A percentile compares a stretch with the other conserved stretches of the same genome.
Evolutionary conservation across 2,329 filamentous ascomycete genomes (phyloP).

Genomic region (Aspergillus udagawae): DNA sequence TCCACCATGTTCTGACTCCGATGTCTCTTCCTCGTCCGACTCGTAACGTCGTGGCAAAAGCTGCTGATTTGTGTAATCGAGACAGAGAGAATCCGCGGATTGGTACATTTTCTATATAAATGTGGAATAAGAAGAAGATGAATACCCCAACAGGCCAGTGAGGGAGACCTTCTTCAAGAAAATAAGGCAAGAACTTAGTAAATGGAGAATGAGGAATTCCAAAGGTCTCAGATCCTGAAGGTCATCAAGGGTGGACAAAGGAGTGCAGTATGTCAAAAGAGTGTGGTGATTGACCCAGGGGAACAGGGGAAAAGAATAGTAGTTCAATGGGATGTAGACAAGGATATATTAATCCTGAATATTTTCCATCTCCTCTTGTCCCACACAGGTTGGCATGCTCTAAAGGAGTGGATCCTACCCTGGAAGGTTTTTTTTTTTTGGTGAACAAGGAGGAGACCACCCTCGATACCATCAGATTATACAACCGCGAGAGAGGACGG

Average conservation of each 20-base stretch:
- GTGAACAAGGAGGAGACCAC: constrained; percentile 15
- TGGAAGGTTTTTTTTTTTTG: constrained; percentile 6
- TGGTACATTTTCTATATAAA: constrained; percentile 24
- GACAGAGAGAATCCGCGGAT: constrained; percentile 20
- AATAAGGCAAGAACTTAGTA: not conserved
- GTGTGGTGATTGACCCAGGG: constrained; percentile 6
- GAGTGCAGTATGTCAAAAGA: constrained; percentile 1
- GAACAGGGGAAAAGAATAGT: constrained; percentile 1
- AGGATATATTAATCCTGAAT: constrained; percentile 6
- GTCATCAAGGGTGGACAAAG: constrained; percentile 2
- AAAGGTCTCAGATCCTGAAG: not conserved
- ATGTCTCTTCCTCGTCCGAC: constrained; percentile 37
- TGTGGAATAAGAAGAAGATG: not conserved
- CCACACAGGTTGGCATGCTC: constrained; percentile 16
- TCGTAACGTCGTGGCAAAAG: constrained; percentile 33
- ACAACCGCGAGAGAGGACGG: constrained; percentile 11
- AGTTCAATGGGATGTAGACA: constrained; percentile 4
- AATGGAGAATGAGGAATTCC: not conserved
- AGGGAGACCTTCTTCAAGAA: not conserved
- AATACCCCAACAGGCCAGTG: constrained; percentile 1
- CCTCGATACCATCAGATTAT: constrained; percentile 17
- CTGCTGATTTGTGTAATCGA: constrained; percentile 29
- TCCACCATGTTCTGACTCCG: constrained; percentile 32
- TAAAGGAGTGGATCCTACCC: constrained; percentile 16
- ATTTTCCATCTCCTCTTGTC: not conserved